Conservation (phyloP, 441 rosid genomes). For the Gossypium davidsonii region DNA sequence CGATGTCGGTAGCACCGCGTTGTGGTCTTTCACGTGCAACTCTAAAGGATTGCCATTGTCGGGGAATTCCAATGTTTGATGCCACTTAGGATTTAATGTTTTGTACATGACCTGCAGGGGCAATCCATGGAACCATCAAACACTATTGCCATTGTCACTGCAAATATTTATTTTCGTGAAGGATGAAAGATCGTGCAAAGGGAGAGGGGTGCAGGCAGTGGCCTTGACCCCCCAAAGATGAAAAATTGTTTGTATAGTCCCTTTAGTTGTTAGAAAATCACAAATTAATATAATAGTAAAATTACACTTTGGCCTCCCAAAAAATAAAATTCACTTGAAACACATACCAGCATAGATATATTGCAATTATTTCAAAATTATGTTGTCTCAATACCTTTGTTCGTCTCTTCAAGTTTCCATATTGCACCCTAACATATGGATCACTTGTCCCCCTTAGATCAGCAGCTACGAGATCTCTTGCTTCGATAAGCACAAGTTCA, state of each 20-base stretch:
- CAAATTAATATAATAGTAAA: no score
- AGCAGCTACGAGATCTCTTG: slow-evolving; percentile 80
- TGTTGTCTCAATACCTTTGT: slow-evolving; percentile 58
- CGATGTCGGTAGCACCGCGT: slow-evolving; percentile 68
- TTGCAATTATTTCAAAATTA: not conserved
- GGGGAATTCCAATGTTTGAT: slow-evolving; percentile 88
- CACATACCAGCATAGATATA: no score
- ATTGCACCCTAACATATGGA: slow-evolving; percentile 90
- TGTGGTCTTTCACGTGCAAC: slow-evolving; percentile 83
- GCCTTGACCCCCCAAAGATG: no score
- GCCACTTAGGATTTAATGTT: slow-evolving; percentile 78
- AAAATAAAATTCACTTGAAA: no score
- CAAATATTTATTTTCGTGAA: no score
- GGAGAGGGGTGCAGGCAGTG: no score
- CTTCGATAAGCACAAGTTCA: slow-evolving; percentile 83
- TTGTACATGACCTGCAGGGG: slow-evolving; percentile 56
- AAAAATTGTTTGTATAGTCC: no score
- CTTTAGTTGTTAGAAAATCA: no score
- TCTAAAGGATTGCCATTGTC: slow-evolving; percentile 67
- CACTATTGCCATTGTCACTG: no score
- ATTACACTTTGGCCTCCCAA: no score
- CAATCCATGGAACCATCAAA: not conserved
- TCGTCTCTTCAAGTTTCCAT: slow-evolving; percentile 69
- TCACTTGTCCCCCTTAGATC: slow-evolving; percentile 97
- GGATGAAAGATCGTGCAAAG: no score